These are phyloP conservation scores for Triticum dicoccoides DNA, from an alignment of 176 grass and related monocot genomes.

Conservation along the genomic window DNA sequence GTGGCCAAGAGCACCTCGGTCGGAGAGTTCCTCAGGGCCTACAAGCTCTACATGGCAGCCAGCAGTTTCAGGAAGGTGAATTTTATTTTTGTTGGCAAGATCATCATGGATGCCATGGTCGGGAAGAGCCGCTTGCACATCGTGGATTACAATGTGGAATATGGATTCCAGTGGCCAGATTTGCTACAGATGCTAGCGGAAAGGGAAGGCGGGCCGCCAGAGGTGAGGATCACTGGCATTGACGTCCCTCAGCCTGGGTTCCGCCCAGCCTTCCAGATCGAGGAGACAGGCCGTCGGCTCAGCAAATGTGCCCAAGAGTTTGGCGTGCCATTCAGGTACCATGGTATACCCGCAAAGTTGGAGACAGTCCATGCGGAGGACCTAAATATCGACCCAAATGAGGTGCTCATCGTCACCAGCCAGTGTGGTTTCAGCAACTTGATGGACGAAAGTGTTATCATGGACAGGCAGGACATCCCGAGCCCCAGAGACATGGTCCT, in stretches of 20 bases:
- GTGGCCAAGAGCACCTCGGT: conserved; percentile 19
- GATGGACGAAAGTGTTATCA: conserved; percentile 18
- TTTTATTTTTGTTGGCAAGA: not conserved
- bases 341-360: not conserved
- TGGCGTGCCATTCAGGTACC: conserved; percentile 42
- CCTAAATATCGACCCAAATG: conserved; percentile 27
- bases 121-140: conserved; percentile 44
- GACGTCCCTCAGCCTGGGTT: conserved; percentile 47
- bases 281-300: conserved; percentile 49
- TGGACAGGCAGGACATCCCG: not conserved
- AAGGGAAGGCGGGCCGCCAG: conserved; percentile 42
- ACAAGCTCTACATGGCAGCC: conserved; percentile 26
- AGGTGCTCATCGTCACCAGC: conserved; percentile 33
- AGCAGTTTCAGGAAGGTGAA: conserved; percentile 22
- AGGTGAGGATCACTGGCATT: conserved; percentile 46
- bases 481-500: conserved; percentile 39
- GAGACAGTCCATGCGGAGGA: conserved; percentile 22
- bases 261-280: conserved; percentile 41
- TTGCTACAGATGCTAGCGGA: conserved; percentile 1
- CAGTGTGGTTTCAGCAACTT: conserved; percentile 12
- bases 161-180: conserved; percentile 44
- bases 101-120: not conserved
- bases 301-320: conserved; percentile 23
- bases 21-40: conserved; percentile 29
- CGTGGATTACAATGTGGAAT: conserved; percentile 28